These are phyloP conservation scores for Candolleomyces aberdarensis DNA, from an alignment of 768 basidiomycete genomes.

Conservation along the genomic window DNA sequence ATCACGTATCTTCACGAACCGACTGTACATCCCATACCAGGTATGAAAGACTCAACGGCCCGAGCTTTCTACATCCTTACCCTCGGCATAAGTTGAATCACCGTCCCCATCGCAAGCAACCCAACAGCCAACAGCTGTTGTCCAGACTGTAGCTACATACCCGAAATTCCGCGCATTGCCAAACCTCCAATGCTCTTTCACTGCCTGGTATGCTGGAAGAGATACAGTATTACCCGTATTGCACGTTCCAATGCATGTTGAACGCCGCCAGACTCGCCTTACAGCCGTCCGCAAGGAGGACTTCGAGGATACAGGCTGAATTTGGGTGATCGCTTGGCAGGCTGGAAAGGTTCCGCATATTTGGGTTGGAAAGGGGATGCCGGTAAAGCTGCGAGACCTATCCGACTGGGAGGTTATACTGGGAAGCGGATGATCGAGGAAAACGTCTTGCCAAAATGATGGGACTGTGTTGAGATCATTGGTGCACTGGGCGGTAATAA, in stretches of 20 bases:
- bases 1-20: not conserved
- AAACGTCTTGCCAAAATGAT: not conserved
- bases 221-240: not conserved
- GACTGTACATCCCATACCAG: not conserved
- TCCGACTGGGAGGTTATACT: not conserved
- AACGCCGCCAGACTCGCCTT: not conserved
- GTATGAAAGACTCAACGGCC: not conserved
- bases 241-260: not conserved
- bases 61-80: not conserved
- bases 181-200: not conserved
- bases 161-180: not conserved
- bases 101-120: not conserved
- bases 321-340: not conserved
- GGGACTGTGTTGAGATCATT: too few species aligned
- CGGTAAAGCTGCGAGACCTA: not conserved
- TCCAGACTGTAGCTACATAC: not conserved
- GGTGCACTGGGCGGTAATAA: not conserved
- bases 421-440: not conserved
- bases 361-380: not conserved
- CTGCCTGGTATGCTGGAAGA: not conserved
- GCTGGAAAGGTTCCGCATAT: too few species aligned
- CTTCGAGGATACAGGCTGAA: not conserved
- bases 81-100: not conserved
- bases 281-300: not conserved
- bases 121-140: not conserved